These are phyloP conservation scores for Umbelopsis ramanniana DNA, from an alignment of 192 early-diverging fungal genomes.

Conservation along the genomic window DNA sequence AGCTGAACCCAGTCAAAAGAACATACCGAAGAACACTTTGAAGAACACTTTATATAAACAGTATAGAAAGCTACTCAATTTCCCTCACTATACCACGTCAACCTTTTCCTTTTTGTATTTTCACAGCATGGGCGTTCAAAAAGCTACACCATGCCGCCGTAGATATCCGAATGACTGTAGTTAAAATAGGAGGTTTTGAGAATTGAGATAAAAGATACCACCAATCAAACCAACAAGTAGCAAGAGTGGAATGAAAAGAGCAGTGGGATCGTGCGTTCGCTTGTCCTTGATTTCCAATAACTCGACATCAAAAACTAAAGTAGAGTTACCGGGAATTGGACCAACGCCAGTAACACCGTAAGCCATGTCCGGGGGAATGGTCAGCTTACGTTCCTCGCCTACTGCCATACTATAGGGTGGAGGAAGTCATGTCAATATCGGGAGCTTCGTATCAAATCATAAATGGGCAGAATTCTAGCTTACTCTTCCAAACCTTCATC, in stretches of 20 bases:
- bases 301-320: slow-evolving; percentile 68
- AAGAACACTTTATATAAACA: too few relatives aligned
- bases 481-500: slow-evolving; percentile 60
- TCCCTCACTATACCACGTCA: neutral
- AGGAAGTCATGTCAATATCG: neutral
- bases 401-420: slow-evolving; percentile 53
- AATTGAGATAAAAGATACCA: slow-evolving; percentile 4
- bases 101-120: neutral
- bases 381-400: slow-evolving; percentile 59
- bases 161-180: neutral
- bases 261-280: neutral
- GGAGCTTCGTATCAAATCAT: neutral
- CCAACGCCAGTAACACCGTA: slow-evolving; percentile 54
- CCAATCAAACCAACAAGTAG: slow-evolving; percentile 4
- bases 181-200: neutral
- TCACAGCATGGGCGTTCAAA: too few relatives aligned
- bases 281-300: slow-evolving; percentile 50
- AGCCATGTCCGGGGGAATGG: slow-evolving; percentile 53
- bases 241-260: slow-evolving; percentile 9
- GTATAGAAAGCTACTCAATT: too few relatives aligned
- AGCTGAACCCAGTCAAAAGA: too few relatives aligned
- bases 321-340: slow-evolving; percentile 29
- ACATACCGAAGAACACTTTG: too few relatives aligned
- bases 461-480: neutral
- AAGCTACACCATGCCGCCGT: too few relatives aligned